phyloP scores from a whole-genome alignment of 2,329 filamentous ascomycete species.

The Penicillium psychrosexuale region DNA sequence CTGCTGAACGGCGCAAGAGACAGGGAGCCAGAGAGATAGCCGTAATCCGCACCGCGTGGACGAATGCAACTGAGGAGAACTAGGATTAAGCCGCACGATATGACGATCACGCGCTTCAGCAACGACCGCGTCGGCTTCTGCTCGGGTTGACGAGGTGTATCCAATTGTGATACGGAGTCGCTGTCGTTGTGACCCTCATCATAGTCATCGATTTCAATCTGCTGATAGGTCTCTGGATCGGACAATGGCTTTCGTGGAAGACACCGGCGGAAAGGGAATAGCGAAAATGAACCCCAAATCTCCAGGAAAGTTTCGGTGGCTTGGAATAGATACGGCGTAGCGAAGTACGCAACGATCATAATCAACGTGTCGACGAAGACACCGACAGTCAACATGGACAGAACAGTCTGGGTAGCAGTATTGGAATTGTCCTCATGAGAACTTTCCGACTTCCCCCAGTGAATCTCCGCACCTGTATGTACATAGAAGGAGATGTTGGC shows the following conservation, averaged over 20 bases:
- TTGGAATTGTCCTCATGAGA: constrained; percentile 10
- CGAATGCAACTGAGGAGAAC: constrained; percentile 14
- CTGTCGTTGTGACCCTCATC: constrained; percentile 10
- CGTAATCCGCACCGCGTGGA: constrained; percentile 13
- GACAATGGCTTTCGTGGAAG: background rate
- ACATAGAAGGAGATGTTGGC: constrained; percentile 23
- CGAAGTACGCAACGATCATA: constrained; percentile 11
- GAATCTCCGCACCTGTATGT: constrained; percentile 22
- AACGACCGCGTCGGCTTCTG: background rate
- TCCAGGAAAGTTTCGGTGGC: constrained; percentile 6
- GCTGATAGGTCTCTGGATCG: constrained; percentile 19
- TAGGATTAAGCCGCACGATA: constrained; percentile 1
- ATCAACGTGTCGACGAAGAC: constrained; percentile 13
- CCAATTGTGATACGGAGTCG: constrained; percentile 12
- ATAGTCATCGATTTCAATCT: constrained; percentile 19
- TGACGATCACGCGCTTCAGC: constrained; percentile 6
- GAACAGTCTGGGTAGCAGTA: constrained; percentile 6
- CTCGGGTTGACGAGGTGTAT: background rate
- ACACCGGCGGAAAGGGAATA: background rate
- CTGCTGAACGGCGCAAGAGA: constrained; percentile 18
- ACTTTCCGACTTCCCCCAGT: constrained; percentile 18
- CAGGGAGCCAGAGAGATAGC: constrained; percentile 18
- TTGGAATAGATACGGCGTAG: constrained; percentile 11
- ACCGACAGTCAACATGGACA: constrained; percentile 14
- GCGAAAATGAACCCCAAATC: constrained; percentile 12